Conservation (phyloP, 1,139 yeast species). For the Hansenula lynferdii region DNA sequence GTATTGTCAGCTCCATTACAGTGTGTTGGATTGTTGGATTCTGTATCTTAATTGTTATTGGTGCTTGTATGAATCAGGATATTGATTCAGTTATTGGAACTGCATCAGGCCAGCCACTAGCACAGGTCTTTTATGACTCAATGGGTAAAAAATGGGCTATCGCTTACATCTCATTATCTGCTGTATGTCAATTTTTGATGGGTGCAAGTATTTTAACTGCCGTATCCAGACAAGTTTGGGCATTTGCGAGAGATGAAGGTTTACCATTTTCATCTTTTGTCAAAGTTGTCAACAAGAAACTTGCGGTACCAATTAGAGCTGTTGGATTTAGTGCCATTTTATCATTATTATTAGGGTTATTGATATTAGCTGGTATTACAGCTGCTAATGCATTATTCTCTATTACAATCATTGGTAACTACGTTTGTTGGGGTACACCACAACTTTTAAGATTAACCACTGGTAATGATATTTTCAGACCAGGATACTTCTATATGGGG, state of each 20-base stretch:
- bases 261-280: conserved; percentile 36
- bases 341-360: conserved; percentile 43
- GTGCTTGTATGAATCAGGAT: conserved; percentile 49
- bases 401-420: conserved; percentile 48
- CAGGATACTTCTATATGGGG: conserved; percentile 62
- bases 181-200: conserved; percentile 54
- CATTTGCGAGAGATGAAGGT: conserved; percentile 41
- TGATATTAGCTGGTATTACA: conserved; percentile 46
- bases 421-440: conserved; percentile 50
- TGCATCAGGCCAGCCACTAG: conserved; percentile 46
- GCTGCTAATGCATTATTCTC: conserved; percentile 54
- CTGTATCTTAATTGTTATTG: conserved; percentile 42
- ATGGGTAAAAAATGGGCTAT: conserved; percentile 62
- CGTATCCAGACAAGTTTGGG: conserved; percentile 41
- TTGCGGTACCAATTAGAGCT: conserved; percentile 52
- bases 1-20: conserved; percentile 47
- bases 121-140: conserved; percentile 55
- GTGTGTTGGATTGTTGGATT: conserved; percentile 54
- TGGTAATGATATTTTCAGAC: conserved; percentile 42
- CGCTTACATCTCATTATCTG: conserved; percentile 50
- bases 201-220: conserved; percentile 47
- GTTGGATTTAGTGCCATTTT: conserved; percentile 43
- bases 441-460: conserved; percentile 37
- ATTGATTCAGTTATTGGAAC: conserved; percentile 34
- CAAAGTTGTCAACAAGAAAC: conserved; percentile 42